Evolutionary conservation across 192 early-diverging fungal genomes (phyloP).

Genomic region (Haplosporangium gracile): DNA sequence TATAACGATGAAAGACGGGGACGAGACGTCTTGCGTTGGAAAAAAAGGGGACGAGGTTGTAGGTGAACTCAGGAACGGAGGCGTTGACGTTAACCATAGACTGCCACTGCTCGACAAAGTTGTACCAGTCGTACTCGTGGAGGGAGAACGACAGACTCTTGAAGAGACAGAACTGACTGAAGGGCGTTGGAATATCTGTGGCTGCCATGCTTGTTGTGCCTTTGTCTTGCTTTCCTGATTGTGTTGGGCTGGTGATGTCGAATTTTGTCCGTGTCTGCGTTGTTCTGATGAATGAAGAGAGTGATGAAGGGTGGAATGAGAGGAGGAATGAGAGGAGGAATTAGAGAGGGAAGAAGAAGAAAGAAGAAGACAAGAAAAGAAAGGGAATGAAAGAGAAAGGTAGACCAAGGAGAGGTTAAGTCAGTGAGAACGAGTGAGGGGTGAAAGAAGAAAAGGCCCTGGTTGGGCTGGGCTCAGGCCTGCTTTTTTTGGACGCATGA

Average conservation of each 20-base stretch:
- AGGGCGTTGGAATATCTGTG: slow-evolving; percentile 32
- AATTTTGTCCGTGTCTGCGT: neutral
- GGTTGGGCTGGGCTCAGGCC: no score
- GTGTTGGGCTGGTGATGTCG: neutral
- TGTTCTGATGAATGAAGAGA: neutral
- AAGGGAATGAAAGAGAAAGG: no score
- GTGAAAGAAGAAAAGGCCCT: no score
- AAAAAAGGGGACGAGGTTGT: slow-evolving; percentile 59
- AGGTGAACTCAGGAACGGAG: slow-evolving; percentile 43
- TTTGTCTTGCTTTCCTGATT: neutral
- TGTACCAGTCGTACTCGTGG: slow-evolving; percentile 52
- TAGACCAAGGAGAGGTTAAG: no score
- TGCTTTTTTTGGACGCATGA: no score
- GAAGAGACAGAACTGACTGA: slow-evolving; percentile 56
- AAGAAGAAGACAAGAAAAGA: neutral
- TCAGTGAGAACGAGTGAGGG: neutral
- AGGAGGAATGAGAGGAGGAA: neutral
- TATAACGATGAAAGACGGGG: slow-evolving; percentile 57
- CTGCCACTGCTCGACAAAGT: slow-evolving; percentile 54
- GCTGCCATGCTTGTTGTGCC: slow-evolving; percentile 8
- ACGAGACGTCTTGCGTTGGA: slow-evolving; percentile 41
- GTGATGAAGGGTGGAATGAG: neutral
- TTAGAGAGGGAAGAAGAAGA: neutral
- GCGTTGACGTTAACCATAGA: slow-evolving; percentile 53
- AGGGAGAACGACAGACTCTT: slow-evolving; percentile 50